A percentile compares a stretch with the other conserved stretches of the same genome.
These are phyloP conservation scores for Phytophthora palmivora DNA, from an alignment of 352 stramenopile genomes.

Conservation along the genomic window DNA sequence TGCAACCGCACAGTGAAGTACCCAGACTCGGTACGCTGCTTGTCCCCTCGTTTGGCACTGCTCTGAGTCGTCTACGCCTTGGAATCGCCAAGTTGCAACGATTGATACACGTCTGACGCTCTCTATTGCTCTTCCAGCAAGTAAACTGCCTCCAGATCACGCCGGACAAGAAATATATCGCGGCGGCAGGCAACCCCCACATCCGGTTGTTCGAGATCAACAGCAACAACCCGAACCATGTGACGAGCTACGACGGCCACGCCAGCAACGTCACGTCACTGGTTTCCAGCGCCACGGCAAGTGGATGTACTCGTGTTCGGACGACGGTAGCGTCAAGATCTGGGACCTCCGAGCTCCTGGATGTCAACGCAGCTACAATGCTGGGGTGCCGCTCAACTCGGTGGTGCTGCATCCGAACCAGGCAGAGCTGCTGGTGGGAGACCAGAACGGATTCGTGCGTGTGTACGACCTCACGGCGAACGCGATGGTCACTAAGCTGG, in stretches of 20 bases:
- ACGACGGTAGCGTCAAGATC: conserved; percentile 97
- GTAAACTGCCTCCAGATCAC: conserved; percentile 98
- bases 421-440: conserved; percentile 78
- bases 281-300: conserved; percentile 97
- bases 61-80: conserved; percentile 2
- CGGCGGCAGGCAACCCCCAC: conserved; percentile 96
- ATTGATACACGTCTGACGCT: conserved; percentile 9
- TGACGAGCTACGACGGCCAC: conserved; percentile 97
- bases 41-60: conserved; percentile 1
- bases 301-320: conserved; percentile 98
- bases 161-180: conserved; percentile 97
- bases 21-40: conserved; percentile 87
- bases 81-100: neutral
- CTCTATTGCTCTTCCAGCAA: conserved; percentile 60
- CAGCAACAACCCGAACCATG: conserved; percentile 95
- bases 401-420: conserved; percentile 97
- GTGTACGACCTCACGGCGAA: conserved; percentile 92
- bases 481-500: conserved; percentile 67
- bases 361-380: conserved; percentile 91
- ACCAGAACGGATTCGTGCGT: conserved; percentile 95
- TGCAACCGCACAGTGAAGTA: conserved; percentile 97
- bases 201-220: conserved; percentile 98
- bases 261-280: conserved; percentile 96
- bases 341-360: conserved; percentile 92
- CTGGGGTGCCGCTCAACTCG: conserved; percentile 93